These are phyloP conservation scores for Pseudogymnoascus sp. DNA, from an alignment of 2,329 filamentous ascomycete species.

Conservation along the genomic window DNA sequence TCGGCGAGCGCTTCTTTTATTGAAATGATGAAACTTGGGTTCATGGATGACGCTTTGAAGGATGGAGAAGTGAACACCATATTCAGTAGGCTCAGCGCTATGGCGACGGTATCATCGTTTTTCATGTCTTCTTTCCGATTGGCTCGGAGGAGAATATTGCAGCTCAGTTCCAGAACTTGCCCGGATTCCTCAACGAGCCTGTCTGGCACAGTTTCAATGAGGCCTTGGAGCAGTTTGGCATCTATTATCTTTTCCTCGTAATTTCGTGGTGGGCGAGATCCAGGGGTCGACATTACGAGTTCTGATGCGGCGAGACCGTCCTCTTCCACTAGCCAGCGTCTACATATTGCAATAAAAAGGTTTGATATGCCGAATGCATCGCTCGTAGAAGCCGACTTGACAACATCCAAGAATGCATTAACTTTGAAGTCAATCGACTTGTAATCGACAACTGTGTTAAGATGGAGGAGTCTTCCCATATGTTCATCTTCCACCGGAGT, in stretches of 20 bases:
- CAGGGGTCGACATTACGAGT: conserved; percentile 18
- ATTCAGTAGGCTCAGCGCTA: conserved; percentile 55
- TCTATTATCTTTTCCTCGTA: conserved; percentile 46
- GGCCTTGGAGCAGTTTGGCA: conserved; percentile 55
- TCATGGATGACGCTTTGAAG: conserved; percentile 43
- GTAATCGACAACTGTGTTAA: conserved; percentile 14
- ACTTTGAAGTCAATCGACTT: conserved; percentile 42
- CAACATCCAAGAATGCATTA: conserved; percentile 40
- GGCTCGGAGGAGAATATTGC: conserved; percentile 45
- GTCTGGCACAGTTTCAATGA: conserved; percentile 57
- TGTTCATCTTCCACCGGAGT: background rate
- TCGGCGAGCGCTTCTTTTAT: conserved; percentile 43
- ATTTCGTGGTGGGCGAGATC: conserved; percentile 24
- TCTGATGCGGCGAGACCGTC: conserved; percentile 12
- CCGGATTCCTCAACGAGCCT: conserved; percentile 57
- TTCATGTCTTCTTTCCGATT: conserved; percentile 32
- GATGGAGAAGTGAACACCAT: conserved; percentile 50
- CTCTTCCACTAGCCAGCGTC: conserved; percentile 45
- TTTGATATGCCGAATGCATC: conserved; percentile 43
- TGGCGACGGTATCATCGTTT: conserved; percentile 40
- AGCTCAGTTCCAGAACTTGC: conserved; percentile 57
- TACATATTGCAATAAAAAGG: conserved; percentile 54
- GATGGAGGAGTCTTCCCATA: conserved; percentile 8
- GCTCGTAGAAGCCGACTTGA: conserved; percentile 33
- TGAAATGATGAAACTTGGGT: conserved; percentile 32